Conservation (phyloP, 2,329 filamentous ascomycete genomes). For the Sarocladium oryzae region DNA sequence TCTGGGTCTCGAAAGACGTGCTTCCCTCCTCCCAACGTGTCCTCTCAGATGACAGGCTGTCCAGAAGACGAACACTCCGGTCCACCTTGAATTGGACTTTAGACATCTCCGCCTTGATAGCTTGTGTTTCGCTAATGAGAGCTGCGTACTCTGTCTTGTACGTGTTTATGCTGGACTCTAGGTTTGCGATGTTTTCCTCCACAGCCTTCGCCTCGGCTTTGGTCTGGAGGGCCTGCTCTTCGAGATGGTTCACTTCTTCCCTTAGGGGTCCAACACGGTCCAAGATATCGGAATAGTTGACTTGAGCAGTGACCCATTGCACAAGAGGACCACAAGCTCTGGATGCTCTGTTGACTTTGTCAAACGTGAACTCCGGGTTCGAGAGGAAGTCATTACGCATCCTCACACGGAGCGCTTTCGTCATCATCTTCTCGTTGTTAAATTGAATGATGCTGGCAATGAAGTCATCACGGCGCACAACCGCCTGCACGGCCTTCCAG, state of each 20-base stretch:
- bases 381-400: slow-evolving; percentile 92
- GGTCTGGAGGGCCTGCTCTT: slow-evolving; percentile 83
- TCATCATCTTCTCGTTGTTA: slow-evolving; percentile 95
- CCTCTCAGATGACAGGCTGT: slow-evolving; percentile 91
- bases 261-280: slow-evolving; percentile 89
- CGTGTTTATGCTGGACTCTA: slow-evolving; percentile 85
- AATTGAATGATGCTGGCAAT: slow-evolving; percentile 97
- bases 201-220: slow-evolving; percentile 91
- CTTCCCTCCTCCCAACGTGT: slow-evolving; percentile 94
- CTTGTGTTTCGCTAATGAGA: slow-evolving; percentile 92
- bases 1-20: slow-evolving; percentile 96
- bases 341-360: slow-evolving; percentile 91
- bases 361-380: slow-evolving; percentile 92
- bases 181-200: slow-evolving; percentile 73
- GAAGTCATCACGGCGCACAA: slow-evolving; percentile 90
- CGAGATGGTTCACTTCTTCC: slow-evolving; percentile 79
- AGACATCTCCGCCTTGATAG: slow-evolving; percentile 95
- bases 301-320: slow-evolving; percentile 94
- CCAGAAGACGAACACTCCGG: slow-evolving; percentile 85
- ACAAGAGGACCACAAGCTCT: slow-evolving; percentile 96
- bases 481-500: slow-evolving; percentile 86
- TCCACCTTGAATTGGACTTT: slow-evolving; percentile 97
- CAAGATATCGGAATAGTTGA: slow-evolving; percentile 95
- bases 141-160: slow-evolving; percentile 97
- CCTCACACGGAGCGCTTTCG: slow-evolving; percentile 68